These are phyloP conservation scores for Mixia osmundae DNA, from an alignment of 1,284 basidiomycete genomes.

Conservation along the genomic window DNA sequence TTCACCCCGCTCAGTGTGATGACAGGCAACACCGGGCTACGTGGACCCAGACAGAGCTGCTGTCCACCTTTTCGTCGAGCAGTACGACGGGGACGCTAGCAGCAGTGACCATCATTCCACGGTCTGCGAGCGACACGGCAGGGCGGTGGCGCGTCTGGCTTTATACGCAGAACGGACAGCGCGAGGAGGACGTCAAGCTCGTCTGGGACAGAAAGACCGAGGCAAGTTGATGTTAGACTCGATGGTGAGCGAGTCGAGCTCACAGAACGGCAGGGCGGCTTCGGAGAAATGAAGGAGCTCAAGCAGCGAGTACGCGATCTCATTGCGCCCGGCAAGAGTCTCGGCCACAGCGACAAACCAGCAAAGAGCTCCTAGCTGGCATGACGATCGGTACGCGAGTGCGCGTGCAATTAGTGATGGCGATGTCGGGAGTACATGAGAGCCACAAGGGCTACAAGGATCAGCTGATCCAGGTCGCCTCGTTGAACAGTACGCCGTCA, in stretches of 20 bases:
- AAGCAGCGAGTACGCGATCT: conserved; percentile 1
- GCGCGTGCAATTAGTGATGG: too few relatives aligned
- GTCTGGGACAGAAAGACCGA: neutral
- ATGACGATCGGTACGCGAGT: too few relatives aligned
- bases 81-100: too few relatives aligned
- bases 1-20: too few relatives aligned
- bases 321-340: neutral
- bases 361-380: too few relatives aligned
- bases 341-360: neutral
- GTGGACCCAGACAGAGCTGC: too few relatives aligned
- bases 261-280: neutral
- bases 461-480: conserved; percentile 60
- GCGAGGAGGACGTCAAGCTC: neutral
- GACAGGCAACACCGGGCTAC: too few relatives aligned
- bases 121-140: neutral
- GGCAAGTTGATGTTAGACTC: neutral
- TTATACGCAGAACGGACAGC: neutral
- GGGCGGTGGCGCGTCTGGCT: conserved; percentile 1
- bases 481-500: conserved; percentile 54
- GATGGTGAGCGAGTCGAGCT: neutral
- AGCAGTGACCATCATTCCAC: neutral
- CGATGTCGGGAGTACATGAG: too few relatives aligned
- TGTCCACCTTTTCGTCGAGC: too few relatives aligned
- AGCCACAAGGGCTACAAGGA: neutral
- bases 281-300: conserved; percentile 1